A percentile compares a stretch with the other conserved stretches of the same genome.
Evolutionary conservation across 1,284 basidiomycete species (phyloP).

Genomic region (Tilletia indica): DNA sequence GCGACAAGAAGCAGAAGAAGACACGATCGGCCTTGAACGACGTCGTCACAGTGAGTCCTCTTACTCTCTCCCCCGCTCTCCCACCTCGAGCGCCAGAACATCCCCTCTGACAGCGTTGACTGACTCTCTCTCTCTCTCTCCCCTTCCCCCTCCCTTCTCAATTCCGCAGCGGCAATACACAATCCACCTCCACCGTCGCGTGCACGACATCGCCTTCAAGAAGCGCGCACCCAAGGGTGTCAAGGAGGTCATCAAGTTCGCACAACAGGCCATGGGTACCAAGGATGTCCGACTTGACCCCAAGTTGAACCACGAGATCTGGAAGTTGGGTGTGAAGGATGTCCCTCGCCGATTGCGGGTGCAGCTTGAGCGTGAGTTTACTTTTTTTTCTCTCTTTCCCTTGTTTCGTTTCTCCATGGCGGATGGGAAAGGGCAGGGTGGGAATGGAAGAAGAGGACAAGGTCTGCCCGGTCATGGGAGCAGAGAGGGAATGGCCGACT

Average conservation of each 20-base stretch:
- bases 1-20: slow-evolving; percentile 50
- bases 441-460: too few relatives aligned
- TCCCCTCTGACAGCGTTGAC: not conserved
- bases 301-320: slow-evolving; percentile 56
- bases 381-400: not conserved
- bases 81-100: too few relatives aligned
- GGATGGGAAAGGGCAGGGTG: too few relatives aligned
- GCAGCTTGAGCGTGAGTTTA: slow-evolving; percentile 48
- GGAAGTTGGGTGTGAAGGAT: slow-evolving; percentile 56
- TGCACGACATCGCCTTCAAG: slow-evolving; percentile 53
- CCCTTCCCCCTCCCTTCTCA: not conserved
- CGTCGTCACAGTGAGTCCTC: slow-evolving; percentile 39
- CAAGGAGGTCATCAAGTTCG: slow-evolving; percentile 54
- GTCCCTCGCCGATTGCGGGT: slow-evolving; percentile 53
- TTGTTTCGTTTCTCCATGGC: not conserved
- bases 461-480: too few relatives aligned
- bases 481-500: too few relatives aligned
- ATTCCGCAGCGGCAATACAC: slow-evolving; percentile 50
- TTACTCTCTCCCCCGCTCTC: not conserved
- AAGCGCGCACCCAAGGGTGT: slow-evolving; percentile 54
- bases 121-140: not conserved
- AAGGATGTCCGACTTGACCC: slow-evolving; percentile 56
- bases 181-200: slow-evolving; percentile 55
- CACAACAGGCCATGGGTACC: slow-evolving; percentile 55
- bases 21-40: slow-evolving; percentile 53